Evolutionary conservation across 2,329 filamentous ascomycete species (phyloP).

Genomic region (Conoideocrella luteorostrata): DNA sequence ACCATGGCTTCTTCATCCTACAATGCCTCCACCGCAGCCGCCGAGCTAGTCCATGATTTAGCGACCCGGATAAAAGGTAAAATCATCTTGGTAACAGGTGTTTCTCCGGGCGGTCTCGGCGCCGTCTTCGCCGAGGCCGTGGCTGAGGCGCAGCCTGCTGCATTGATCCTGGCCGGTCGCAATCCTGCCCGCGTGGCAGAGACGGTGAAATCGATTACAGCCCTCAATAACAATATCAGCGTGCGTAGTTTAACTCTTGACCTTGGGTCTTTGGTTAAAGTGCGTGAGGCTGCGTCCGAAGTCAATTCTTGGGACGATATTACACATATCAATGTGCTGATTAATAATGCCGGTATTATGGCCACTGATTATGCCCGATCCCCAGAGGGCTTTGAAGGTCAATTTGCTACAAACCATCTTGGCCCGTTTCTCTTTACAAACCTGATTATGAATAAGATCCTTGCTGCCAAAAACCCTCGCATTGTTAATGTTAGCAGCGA

Average conservation of each 20-base stretch:
- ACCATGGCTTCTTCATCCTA: background rate
- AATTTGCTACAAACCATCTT: constrained; percentile 39
- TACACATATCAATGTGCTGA: constrained; percentile 29
- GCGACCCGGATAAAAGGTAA: constrained; percentile 27
- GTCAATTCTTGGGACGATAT: constrained; percentile 19
- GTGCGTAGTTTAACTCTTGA: constrained; percentile 28
- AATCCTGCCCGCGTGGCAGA: constrained; percentile 31
- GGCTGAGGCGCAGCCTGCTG: constrained; percentile 31
- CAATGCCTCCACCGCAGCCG: constrained; percentile 14
- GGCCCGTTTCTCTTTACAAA: constrained; percentile 41
- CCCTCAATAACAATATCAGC: constrained; percentile 24
- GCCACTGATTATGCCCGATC: constrained; percentile 24
- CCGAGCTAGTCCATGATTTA: constrained; percentile 22
- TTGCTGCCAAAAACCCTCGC: constrained; percentile 25
- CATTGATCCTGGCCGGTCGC: constrained; percentile 41
- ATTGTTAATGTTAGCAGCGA: constrained; percentile 36
- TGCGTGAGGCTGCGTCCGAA: constrained; percentile 30
- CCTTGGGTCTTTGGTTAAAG: constrained; percentile 28
- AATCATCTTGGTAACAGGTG: constrained; percentile 36
- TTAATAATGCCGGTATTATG: constrained; percentile 41
- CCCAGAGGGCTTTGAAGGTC: constrained; percentile 34
- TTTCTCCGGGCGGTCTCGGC: constrained; percentile 33
- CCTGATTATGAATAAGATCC: constrained; percentile 35
- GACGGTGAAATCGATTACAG: constrained; percentile 28
- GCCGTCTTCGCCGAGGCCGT: constrained; percentile 19